Evolutionary conservation across 192 early-diverging fungal genomes (phyloP).

Genomic region (Coemansia sp.): DNA sequence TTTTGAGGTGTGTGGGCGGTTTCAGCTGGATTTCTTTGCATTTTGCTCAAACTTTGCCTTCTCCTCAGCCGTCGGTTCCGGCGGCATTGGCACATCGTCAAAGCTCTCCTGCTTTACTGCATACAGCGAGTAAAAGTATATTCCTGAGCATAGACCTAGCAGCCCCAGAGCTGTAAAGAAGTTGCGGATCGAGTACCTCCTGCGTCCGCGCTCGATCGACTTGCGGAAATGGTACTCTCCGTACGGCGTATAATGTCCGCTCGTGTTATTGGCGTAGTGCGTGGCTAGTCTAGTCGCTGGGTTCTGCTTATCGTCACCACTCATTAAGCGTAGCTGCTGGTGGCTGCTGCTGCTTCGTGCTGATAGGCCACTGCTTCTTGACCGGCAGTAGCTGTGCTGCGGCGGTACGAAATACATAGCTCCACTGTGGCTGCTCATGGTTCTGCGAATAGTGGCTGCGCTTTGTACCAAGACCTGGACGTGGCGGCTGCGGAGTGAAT

Average conservation of each 20-base stretch:
- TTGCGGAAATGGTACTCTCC: constrained; percentile 42
- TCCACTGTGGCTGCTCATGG: background rate
- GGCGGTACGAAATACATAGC: background rate
- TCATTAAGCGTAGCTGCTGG: constrained; percentile 8
- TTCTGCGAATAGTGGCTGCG: constrained; percentile 3
- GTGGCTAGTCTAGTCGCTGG: background rate
- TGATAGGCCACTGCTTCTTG: background rate
- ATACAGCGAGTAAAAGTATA: constrained; percentile 69
- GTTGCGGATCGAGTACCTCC: constrained; percentile 30
- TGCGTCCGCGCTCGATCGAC: constrained; percentile 52
- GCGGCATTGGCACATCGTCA: constrained; percentile 71
- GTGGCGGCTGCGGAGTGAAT: background rate
- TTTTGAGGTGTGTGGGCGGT: no score
- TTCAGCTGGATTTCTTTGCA: background rate
- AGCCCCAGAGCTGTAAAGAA: constrained; percentile 30
- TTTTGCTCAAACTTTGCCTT: constrained; percentile 17
- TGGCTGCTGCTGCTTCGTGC: background rate
- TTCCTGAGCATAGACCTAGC: constrained; percentile 12
- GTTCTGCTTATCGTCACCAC: background rate
- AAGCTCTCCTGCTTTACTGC: constrained; percentile 78
- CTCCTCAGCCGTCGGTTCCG: constrained; percentile 33
- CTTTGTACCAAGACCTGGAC: background rate
- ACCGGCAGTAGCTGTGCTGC: constrained; percentile 2
- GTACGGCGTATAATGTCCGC: constrained; percentile 16
- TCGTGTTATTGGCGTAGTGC: background rate